phyloP scores from a whole-genome alignment of 73 alveolate species.

The Effrenium voratum region DNA sequence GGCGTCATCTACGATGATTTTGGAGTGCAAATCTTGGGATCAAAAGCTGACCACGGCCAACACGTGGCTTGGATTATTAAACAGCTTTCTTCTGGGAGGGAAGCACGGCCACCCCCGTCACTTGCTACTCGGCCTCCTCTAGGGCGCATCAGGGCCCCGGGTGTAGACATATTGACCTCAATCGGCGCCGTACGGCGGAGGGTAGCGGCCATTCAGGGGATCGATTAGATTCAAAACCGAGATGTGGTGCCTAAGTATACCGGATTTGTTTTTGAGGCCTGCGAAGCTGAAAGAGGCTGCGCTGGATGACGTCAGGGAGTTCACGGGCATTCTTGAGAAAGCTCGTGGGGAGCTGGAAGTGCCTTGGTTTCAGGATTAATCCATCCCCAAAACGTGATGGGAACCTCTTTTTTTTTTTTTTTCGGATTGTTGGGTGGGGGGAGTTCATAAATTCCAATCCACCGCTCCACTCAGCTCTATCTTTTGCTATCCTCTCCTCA shows the following conservation, averaged over 20 bases:
- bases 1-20: not conserved
- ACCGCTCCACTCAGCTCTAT: too few relatives aligned
- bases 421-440: too few relatives aligned
- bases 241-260: not conserved
- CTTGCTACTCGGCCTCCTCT: too few relatives aligned
- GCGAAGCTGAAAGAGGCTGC: not conserved
- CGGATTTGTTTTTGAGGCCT: not conserved
- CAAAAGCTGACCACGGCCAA: not conserved
- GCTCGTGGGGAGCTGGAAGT: not conserved
- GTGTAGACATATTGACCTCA: not conserved
- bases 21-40: not conserved
- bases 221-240: not conserved
- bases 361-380: too few relatives aligned
- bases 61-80: too few relatives aligned
- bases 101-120: too few relatives aligned
- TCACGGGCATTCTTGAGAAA: not conserved
- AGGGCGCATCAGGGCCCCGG: not conserved
- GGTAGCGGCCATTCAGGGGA: not conserved
- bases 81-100: too few relatives aligned
- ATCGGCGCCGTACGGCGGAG: too few relatives aligned
- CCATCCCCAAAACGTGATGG: too few relatives aligned
- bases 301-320: not conserved
- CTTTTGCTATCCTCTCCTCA: too few relatives aligned
- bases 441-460: too few relatives aligned
- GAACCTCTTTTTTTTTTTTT: too few relatives aligned